These are phyloP conservation scores for Penicillium sp. DNA, from an alignment of 2,329 filamentous ascomycete genomes.

Conservation along the genomic window DNA sequence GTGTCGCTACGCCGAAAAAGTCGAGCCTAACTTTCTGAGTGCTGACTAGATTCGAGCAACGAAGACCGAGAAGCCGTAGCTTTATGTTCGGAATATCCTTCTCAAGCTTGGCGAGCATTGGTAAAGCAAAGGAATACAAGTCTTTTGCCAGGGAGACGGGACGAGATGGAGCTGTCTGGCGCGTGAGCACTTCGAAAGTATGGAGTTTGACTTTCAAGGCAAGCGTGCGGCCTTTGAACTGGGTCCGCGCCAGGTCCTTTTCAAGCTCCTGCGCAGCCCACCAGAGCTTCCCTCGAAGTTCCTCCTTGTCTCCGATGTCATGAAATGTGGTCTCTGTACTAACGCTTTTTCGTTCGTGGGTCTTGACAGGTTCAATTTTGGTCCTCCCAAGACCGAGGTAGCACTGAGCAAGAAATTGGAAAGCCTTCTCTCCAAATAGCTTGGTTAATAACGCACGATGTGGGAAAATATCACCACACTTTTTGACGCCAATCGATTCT, in stretches of 20 bases:
- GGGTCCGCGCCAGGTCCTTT: conserved; percentile 73
- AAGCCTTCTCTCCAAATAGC: conserved; percentile 89
- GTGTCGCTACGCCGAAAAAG: conserved; percentile 65
- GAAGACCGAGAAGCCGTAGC: conserved; percentile 79
- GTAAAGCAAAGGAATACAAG: conserved; percentile 74
- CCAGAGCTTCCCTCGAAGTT: conserved; percentile 74
- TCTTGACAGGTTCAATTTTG: conserved; percentile 78
- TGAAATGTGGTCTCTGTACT: conserved; percentile 90
- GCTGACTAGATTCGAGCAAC: conserved; percentile 82
- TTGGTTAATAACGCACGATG: conserved; percentile 70
- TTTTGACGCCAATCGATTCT: conserved; percentile 80
- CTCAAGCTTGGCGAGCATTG: conserved; percentile 79
- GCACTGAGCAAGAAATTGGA: conserved; percentile 78
- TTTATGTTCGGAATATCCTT: conserved; percentile 78
- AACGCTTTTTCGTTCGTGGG: conserved; percentile 88
- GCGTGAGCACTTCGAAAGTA: conserved; percentile 85
- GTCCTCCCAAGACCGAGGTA: conserved; percentile 86
- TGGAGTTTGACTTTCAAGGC: conserved; percentile 92
- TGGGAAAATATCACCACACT: conserved; percentile 80
- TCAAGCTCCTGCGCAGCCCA: conserved; percentile 81
- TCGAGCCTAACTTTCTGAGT: conserved; percentile 76
- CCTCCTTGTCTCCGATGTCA: conserved; percentile 67
- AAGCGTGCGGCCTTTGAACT: conserved; percentile 86
- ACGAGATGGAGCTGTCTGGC: conserved; percentile 73
- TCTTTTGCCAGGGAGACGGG: conserved; percentile 74